Evolutionary conservation across 176 grass and related monocot species (phyloP), one percentile per base, ranked within the genome.

Genomic region (Chrysopogon serrulatus): DNA sequence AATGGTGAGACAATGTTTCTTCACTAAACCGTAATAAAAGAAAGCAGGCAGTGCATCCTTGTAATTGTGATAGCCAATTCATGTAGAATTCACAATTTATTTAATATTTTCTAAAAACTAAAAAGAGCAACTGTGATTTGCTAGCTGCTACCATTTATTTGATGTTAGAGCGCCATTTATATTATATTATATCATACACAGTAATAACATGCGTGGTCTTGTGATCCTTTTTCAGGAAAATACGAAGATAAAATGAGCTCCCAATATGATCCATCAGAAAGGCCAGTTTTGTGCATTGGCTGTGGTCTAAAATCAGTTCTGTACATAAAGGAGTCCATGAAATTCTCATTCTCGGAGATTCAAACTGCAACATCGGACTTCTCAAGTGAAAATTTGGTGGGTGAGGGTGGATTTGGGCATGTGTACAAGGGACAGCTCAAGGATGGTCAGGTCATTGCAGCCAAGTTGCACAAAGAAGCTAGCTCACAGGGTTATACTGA

Each of bases 311-410:
- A 71, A 62, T 87, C 89, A 76, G 82, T 94, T 71, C 87, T 91
- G 87, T 89, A 91, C 75, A 71, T 94, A 56, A 94, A 91, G 68
- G 92, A 91, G 39, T 94, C 87, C 71, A 94, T 94, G 92, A 89
- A 91, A 82, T 94, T 91, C 21, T 35, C 44, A 4, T 91, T 94
- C 83, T 89, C 87, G 23, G 89, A 94, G 44, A 91, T 94, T 72
- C 92, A 89, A 43, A 74, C 78, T 66, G 92, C 92, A 75, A 94
- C 92, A 44, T 87, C 77, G 27, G 71, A 89, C 53, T 94, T 94
- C 71, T 89, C 87, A 79, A 65, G 64, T 30, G 81, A 91, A 45
- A 87, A 94, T 76, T 75, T 94, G 53, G 35, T 94, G 31, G 89
- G 89, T 13, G 92, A 91, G 75, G 92, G 92, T 21, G 92, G 89